phyloP scores from a whole-genome alignment of 345 rosid genomes.

The Cardamine chenopodiifolia region DNA sequence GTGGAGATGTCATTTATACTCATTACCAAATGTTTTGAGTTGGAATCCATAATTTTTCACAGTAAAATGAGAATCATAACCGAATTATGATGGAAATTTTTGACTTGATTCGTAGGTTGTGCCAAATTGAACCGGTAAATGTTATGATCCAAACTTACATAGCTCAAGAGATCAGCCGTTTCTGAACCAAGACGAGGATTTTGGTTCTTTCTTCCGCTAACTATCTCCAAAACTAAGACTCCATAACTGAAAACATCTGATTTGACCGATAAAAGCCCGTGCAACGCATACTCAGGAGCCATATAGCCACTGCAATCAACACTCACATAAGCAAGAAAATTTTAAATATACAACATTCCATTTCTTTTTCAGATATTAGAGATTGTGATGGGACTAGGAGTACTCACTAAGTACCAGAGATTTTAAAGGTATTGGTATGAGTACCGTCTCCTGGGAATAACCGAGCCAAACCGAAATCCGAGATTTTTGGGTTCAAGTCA shows the following conservation, averaged over 20 bases:
- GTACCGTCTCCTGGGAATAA: constrained; percentile 87
- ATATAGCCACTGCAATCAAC: constrained; percentile 75
- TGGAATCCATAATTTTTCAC: not conserved
- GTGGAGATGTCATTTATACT: not conserved
- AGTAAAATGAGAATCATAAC: not conserved
- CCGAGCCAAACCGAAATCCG: constrained; percentile 87
- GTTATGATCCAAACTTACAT: constrained; percentile 59
- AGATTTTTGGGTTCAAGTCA: constrained; percentile 72
- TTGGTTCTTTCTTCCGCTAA: constrained; percentile 84
- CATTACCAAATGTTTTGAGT: not conserved
- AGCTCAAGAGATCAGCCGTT: constrained; percentile 67
- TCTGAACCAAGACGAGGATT: constrained; percentile 51
- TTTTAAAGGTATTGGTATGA: constrained; percentile 66
- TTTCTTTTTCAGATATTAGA: not conserved
- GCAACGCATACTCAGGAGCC: constrained; percentile 94
- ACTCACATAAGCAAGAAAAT: not conserved
- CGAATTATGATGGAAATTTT: not conserved
- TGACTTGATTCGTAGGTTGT: not conserved
- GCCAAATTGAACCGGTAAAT: not conserved
- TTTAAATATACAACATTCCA: constrained; percentile 4
- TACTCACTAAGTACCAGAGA: constrained; percentile 90
- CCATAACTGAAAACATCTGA: constrained; percentile 91
- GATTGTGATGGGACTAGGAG: constrained; percentile 18
- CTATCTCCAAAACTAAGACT: constrained; percentile 77
- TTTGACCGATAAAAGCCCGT: constrained; percentile 77